Percentiles rank a stretch among this genome's conserved stretches.
Conservation (phyloP, 768 basidiomycete genomes). For the Mycena sanguinolenta region DNA sequence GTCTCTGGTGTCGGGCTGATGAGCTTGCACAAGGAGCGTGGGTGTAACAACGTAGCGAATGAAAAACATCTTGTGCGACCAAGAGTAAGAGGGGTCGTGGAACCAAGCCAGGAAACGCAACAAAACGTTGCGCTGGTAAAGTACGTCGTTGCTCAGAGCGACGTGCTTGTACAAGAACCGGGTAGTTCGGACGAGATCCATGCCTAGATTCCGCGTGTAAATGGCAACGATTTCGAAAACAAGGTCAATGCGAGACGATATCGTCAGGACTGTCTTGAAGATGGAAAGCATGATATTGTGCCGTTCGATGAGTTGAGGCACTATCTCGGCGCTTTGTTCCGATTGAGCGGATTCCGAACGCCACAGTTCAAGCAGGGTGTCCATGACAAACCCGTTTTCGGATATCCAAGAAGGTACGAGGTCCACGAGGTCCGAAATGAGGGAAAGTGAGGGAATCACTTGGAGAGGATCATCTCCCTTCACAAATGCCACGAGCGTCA, state of each 20-base stretch:
- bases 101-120: slow-evolving; percentile 91
- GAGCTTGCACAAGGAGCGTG: slow-evolving; percentile 82
- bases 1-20: slow-evolving; percentile 62
- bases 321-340: slow-evolving; percentile 57
- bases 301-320: slow-evolving; percentile 67
- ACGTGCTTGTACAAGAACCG: slow-evolving; percentile 92
- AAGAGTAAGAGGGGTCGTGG: slow-evolving; percentile 69
- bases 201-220: slow-evolving; percentile 83
- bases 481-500: slow-evolving; percentile 66
- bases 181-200: slow-evolving; percentile 83
- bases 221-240: slow-evolving; percentile 89
- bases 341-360: slow-evolving; percentile 60
- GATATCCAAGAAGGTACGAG: slow-evolving; percentile 79
- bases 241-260: slow-evolving; percentile 85
- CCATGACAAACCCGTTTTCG: slow-evolving; percentile 75
- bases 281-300: slow-evolving; percentile 80
- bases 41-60: slow-evolving; percentile 91
- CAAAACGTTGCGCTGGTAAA: slow-evolving; percentile 86
- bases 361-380: slow-evolving; percentile 84
- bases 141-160: slow-evolving; percentile 75
- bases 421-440: slow-evolving; percentile 82
- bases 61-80: slow-evolving; percentile 84
- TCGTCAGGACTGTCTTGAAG: slow-evolving; percentile 79
- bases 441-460: slow-evolving; percentile 77
- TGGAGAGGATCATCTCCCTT: slow-evolving; percentile 62